phyloP scores from a whole-genome alignment of 208 protist genomes.

The Acanthamoeba triangularis region DNA sequence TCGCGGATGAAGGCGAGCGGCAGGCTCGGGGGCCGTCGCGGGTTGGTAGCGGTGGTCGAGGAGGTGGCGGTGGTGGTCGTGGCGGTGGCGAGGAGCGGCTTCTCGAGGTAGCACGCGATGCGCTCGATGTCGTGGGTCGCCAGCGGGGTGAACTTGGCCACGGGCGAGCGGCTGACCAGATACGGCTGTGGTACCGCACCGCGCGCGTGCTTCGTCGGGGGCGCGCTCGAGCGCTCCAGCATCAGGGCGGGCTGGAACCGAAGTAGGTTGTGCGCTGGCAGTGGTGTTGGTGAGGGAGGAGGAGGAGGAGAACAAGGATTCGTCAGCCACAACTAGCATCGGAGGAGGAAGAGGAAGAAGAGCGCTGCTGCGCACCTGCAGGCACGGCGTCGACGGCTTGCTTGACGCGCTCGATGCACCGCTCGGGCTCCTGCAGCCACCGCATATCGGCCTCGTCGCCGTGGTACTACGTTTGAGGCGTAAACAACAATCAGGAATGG shows the following conservation, averaged over 20 bases:
- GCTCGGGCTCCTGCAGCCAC: conserved; percentile 5
- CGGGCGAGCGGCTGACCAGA: not conserved
- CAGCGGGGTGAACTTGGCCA: not conserved
- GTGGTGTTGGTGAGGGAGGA: not conserved
- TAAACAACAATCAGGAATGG: too few relatives aligned
- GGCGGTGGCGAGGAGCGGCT: not conserved
- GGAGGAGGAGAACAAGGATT: not conserved
- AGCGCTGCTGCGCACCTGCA: not conserved
- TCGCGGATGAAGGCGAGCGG: not conserved
- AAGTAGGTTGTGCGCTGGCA: not conserved
- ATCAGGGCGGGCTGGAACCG: conserved; percentile 19
- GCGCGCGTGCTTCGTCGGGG: not conserved
- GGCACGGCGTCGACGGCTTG: not conserved
- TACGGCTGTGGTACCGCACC: not conserved
- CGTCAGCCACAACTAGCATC: not conserved
- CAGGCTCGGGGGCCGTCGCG: not conserved
- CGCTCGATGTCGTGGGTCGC: not conserved
- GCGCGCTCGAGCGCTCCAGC: not conserved
- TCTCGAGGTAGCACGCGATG: conserved; percentile 9
- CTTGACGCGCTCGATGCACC: not conserved
- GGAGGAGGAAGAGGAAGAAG: not conserved
- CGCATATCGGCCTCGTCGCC: not conserved
- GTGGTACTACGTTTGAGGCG: not conserved
- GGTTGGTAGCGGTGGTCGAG: not conserved
- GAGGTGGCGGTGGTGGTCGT: not conserved